Conservation (phyloP, 2,329 filamentous ascomycete genomes). For the Alternaria angustiovoidea region DNA sequence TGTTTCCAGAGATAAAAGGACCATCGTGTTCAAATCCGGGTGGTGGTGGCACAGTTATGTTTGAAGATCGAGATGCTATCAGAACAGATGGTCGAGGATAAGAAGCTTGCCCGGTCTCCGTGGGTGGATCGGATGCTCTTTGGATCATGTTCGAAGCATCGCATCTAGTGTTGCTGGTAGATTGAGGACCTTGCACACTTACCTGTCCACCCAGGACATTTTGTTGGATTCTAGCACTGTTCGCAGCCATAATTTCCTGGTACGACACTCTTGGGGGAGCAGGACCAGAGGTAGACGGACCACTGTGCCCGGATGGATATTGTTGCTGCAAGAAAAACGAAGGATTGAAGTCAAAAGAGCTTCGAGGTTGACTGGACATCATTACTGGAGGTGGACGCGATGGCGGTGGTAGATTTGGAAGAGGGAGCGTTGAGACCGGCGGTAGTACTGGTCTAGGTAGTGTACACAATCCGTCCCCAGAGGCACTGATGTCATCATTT, state of each 20-base stretch:
- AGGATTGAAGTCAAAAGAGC: background rate
- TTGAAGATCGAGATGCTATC: background rate
- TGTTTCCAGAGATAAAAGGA: background rate
- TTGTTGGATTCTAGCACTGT: background rate
- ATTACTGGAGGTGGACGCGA: background rate
- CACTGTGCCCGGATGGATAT: background rate
- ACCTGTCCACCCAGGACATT: background rate
- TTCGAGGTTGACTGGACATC: background rate
- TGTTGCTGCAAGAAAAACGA: background rate
- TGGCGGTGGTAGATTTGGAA: slow-evolving; percentile 1
- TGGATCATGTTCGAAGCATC: background rate
- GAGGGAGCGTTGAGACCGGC: background rate
- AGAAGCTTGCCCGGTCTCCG: background rate
- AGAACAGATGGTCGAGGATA: background rate
- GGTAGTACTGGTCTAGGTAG: background rate
- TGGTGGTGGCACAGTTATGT: background rate
- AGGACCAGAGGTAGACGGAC: background rate
- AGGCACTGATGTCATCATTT: slow-evolving; percentile 7
- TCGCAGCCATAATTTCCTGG: slow-evolving; percentile 9
- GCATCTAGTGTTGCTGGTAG: background rate
- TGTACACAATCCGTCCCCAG: background rate
- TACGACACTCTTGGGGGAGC: background rate
- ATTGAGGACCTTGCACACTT: background rate
- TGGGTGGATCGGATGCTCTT: background rate
- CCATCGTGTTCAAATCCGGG: background rate